Percentiles rank a stretch among this genome's conserved stretches.
phyloP scores from a whole-genome alignment of 78 protist genomes.

The Diacronema lutheri region DNA sequence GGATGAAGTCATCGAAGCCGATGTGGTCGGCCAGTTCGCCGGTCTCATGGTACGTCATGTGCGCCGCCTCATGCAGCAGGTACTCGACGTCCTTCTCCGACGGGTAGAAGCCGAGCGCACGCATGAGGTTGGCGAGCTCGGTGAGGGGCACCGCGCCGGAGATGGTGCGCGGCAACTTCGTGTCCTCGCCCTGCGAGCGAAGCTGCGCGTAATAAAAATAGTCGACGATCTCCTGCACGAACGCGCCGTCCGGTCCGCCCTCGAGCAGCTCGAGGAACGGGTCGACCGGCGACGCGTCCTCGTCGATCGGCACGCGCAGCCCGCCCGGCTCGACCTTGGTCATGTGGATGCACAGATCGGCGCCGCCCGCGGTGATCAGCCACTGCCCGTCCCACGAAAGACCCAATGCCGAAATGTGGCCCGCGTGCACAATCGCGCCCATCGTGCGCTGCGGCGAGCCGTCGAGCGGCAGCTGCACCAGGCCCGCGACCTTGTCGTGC shows the following conservation, averaged over 20 bases:
- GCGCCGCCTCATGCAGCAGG: background rate
- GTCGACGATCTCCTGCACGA: conserved; percentile 28
- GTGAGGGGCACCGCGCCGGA: conserved; percentile 16
- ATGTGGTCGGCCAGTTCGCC: background rate
- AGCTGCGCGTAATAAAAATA: conserved; percentile 45
- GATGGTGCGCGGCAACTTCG: background rate
- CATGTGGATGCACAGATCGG: conserved; percentile 4
- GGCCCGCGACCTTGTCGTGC: conserved; percentile 50
- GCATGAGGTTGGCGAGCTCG: conserved; percentile 52
- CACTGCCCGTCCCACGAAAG: conserved; percentile 43
- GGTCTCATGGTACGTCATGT: background rate
- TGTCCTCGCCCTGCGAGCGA: conserved; percentile 53
- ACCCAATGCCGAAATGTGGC: conserved; percentile 3
- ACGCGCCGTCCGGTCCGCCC: conserved; percentile 18
- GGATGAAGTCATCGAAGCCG: background rate
- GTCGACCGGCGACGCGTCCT: background rate
- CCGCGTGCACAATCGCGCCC: conserved; percentile 60
- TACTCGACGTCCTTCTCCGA: conserved; percentile 26
- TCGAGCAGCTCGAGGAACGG: conserved; percentile 5
- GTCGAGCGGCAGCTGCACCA: conserved; percentile 58
- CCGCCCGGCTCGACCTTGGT: background rate
- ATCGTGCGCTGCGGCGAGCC: conserved; percentile 60
- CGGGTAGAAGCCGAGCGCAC: conserved; percentile 72
- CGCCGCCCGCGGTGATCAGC: conserved; percentile 50
- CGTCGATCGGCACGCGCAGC: too few species aligned